Base-by-base conservation (phyloP, 257 asterid genomes). In the Solanum lignicaule region DNA sequence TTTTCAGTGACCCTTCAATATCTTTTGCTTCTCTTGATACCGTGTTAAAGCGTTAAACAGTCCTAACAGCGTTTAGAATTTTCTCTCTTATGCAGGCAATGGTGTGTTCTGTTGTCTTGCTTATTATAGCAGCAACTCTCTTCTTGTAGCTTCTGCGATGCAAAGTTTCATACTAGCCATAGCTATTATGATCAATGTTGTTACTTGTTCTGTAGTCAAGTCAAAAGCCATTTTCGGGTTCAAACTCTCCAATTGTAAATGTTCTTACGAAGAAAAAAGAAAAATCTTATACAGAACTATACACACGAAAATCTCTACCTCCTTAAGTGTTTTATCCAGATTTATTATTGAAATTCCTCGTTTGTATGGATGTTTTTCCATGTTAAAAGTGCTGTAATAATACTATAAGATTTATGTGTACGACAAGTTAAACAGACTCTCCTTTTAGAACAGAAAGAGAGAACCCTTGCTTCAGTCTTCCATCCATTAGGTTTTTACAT, bases 31-130 rank as follows among this genome's bases (percentile, higher is more conserved):
- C 9, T 46, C 39, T 48, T 43, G 25, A 16, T 81, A 5, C 25
- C 55, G 39, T 81, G 23, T 46, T 16, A 25, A 46, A 3, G 36
- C 72, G 4, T 27, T 16, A 15, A 29, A 46, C 66, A 43, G 66
- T 43, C 32, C 41, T 81, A 31, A 48, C 86, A 46, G 1, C 12
- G 21, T 52, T 29, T 31, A 10, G 4, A 31, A 41, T 11, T 27
- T 55, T 66, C 48, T 62, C 88, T 46, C 52, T 68, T 35, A 91
- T 91, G 92, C 94, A 93, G 98, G 98, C 96, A 79, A 87, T 93
- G 98, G 96, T 90, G 35, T 93, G 91, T 87, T 87, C 95, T 6
- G 88, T 93, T 29, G 86, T 92, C 89, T 85, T 93, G 90, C 60
- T 94, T 48, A 92, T 93, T 38, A 83, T 94, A 78, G 81, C 89